Evolutionary conservation across 2,329 filamentous ascomycete genomes (phyloP), one percentile per base, ranked within the genome.

Genomic region (Aurifilum marmelostoma): DNA sequence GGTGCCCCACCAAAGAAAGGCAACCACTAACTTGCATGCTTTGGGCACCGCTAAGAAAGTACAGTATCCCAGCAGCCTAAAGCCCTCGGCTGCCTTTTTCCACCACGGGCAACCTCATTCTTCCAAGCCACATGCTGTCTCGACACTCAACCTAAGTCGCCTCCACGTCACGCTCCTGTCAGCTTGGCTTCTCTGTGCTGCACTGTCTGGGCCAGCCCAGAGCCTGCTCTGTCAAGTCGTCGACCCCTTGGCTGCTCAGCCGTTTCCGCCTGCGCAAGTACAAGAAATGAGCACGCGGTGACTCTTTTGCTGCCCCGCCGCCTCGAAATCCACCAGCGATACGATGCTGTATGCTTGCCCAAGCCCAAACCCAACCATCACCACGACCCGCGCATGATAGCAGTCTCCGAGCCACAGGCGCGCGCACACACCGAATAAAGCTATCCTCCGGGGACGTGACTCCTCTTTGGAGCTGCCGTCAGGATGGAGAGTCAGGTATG

Each of bases 401-500:
- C 75, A 77, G 29, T 63, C 34, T 65, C 71, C 71, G 70, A 69
- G 69, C 65, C 66, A 47, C 52, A 63, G 39, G 67, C 54, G 21
- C 43, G 18, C 43, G 14, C 41, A 47, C 18, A 62, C 37, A 65
- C 34, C 37, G 12, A 60, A 67, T 39, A 62, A 66, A 67, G 63
- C 39, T 56, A 62, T 61, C 60, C 52, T 65, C 54, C 37, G 24
- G 29, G n/a, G 67, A 54, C 67, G 64, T 69, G 68, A 27, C 67
- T 71, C 70, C 65, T 67, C 67, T 60, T 65, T 47, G 69, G 71
- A 63, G 69, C 72, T 71, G 67, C 67, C 67, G 65, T 63, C 69
- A 72, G 64, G 68, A 76, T 77, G 76, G 76, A 77, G 72, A 73
- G 74, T 69, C 76, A 77, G 75, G 76, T 77, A 69, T 72, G 75